Evolutionary conservation across 495 filamentous ascomycete species (phyloP).

Genomic region (Podospora pseudocomata): DNA sequence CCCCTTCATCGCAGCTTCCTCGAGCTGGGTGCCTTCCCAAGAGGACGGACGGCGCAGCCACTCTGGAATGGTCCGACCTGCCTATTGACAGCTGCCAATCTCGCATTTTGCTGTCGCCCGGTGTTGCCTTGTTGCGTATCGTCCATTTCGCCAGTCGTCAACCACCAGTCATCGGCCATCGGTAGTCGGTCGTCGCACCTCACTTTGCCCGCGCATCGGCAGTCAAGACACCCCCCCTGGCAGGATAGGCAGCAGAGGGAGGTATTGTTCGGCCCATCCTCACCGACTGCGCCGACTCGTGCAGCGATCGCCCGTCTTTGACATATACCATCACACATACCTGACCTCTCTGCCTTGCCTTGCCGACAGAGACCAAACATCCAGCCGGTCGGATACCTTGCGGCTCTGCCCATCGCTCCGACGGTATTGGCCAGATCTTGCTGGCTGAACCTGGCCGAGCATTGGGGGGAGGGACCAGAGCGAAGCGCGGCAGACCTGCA

Average conservation of each 20-base stretch:
- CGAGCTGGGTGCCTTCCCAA: not conserved
- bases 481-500: slow-evolving; percentile 1
- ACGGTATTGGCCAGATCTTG: slow-evolving; percentile 1
- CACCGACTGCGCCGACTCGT: slow-evolving; percentile 9
- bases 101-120: not conserved
- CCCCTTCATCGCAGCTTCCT: not conserved
- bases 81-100: slow-evolving; percentile 1
- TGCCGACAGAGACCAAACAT: not conserved
- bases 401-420: slow-evolving; percentile 9
- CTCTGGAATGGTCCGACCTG: not conserved
- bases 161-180: not conserved
- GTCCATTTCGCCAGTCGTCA: not conserved
- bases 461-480: not conserved
- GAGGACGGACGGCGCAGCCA: slow-evolving; percentile 1
- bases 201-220: not conserved
- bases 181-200: not conserved
- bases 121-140: not conserved
- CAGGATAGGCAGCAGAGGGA: not conserved
- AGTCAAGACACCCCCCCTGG: not conserved
- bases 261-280: slow-evolving; percentile 1
- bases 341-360: not conserved
- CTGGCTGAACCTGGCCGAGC: not conserved
- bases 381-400: not conserved
- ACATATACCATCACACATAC: not conserved
- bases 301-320: slow-evolving; percentile 10